These are phyloP conservation scores for Filosporella fistucella DNA, from an alignment of 495 filamentous ascomycete genomes.

Conservation along the genomic window DNA sequence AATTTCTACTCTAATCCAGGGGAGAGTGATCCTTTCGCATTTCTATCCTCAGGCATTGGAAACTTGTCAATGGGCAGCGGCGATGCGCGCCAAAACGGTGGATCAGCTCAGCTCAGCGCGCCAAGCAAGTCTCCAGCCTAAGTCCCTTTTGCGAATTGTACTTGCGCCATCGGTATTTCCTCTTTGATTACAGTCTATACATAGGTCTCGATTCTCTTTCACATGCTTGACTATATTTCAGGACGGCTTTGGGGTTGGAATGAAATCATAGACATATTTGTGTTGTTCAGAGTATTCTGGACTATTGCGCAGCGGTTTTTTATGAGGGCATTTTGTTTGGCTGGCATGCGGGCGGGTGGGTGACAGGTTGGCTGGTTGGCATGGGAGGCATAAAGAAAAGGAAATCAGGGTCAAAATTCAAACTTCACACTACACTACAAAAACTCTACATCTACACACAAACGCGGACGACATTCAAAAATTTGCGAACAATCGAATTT, in stretches of 20 bases:
- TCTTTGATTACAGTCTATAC: conserved; percentile 22
- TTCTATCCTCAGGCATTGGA: conserved; percentile 77
- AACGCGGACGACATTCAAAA: conserved; percentile 4
- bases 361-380: conserved; percentile 3
- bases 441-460: conserved; percentile 11
- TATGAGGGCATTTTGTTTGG: conserved; percentile 15
- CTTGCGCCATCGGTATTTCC: conserved; percentile 15
- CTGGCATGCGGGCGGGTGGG: conserved; percentile 9
- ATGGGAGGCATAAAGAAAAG: conserved; percentile 25
- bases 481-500: conserved; percentile 7
- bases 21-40: conserved; percentile 81
- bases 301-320: conserved; percentile 22
- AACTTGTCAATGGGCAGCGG: conserved; percentile 79
- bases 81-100: conserved; percentile 75
- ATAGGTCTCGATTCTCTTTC: conserved; percentile 21
- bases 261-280: conserved; percentile 22
- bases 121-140: conserved; percentile 64
- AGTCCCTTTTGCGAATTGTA: conserved; percentile 9
- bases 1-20: conserved; percentile 52
- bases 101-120: conserved; percentile 38
- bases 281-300: conserved; percentile 17
- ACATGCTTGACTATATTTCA: conserved; percentile 24
- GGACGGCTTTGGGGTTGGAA: conserved; percentile 26
- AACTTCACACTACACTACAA: not conserved
- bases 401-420: conserved; percentile 20